Percentiles rank a stretch among this genome's conserved stretches.
Evolutionary conservation across 495 filamentous ascomycete species (phyloP).

Genomic region (Aspergillus carlsbadensis): DNA sequence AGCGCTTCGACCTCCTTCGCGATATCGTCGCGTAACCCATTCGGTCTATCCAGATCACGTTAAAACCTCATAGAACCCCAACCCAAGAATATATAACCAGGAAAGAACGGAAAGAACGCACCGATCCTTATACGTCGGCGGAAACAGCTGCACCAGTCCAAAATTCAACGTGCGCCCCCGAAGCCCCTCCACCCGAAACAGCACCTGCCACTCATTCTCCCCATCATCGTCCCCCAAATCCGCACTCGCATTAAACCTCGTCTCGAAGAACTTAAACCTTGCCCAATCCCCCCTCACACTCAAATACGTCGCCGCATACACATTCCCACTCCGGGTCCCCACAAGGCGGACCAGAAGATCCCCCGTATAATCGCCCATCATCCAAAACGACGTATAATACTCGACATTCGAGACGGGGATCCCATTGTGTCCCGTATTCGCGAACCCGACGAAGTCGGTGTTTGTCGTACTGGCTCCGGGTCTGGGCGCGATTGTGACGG

Average conservation of each 20-base stretch:
- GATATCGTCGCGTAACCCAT: slow-evolving; percentile 62
- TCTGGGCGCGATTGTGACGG: slow-evolving; percentile 45
- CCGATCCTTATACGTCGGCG: slow-evolving; percentile 52
- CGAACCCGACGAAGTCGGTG: slow-evolving; percentile 57
- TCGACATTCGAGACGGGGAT: slow-evolving; percentile 50
- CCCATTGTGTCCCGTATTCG: slow-evolving; percentile 61
- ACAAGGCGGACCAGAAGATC: slow-evolving; percentile 31
- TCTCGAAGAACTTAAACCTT: slow-evolving; percentile 33
- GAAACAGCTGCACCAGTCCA: slow-evolving; percentile 64
- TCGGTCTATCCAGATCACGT: slow-evolving; percentile 35
- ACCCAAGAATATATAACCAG: not conserved
- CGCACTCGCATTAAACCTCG: slow-evolving; percentile 38
- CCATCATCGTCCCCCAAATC: slow-evolving; percentile 57
- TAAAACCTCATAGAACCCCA: not conserved
- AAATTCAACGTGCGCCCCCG: slow-evolving; percentile 55
- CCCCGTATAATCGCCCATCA: slow-evolving; percentile 42
- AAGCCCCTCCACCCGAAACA: slow-evolving; percentile 51
- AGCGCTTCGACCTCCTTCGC: slow-evolving; percentile 53
- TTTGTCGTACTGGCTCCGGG: slow-evolving; percentile 29
- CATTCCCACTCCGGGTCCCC: slow-evolving; percentile 27
- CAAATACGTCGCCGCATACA: slow-evolving; percentile 39
- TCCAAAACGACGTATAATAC: slow-evolving; percentile 58
- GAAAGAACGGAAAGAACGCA: not conserved
- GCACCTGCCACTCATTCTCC: slow-evolving; percentile 65
- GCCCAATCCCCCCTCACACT: slow-evolving; percentile 25